Base-by-base conservation (phyloP, 768 basidiomycete genomes). In the Mrakia gelida region DNA sequence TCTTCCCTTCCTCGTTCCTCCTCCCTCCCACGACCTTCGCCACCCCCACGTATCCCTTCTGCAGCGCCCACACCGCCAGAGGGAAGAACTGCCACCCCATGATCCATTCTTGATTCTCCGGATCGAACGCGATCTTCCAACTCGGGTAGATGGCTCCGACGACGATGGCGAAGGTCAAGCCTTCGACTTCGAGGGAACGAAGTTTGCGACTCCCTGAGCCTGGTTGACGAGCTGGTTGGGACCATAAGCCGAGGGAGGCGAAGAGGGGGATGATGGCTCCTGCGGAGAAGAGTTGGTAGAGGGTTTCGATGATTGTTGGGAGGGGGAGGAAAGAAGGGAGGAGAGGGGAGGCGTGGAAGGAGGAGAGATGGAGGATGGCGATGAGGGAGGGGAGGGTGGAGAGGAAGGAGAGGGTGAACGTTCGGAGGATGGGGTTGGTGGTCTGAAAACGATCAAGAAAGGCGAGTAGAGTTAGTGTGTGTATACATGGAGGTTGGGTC, bases 81-180 rank as follows among this genome's bases (percentile, higher is more conserved):
- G 61, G 61, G 61, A 62, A 62, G n/a, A 62, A 62, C 61, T 62
- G 61, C 61, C 61, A 62, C n/a, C n/a, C 61, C 61, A 62, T 62
- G 21, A 23, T 62, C 61, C 61, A 62, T 16, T 62, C 26, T n/a
- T 62, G 61, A 18, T 62, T 62, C 10, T 45, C 45, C 5, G 45
- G 11, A 45, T 52, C 49, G 61, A 32, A 28, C 2, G 32, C 61
- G n/a, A 62, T n/a, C 61, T 62, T 62, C 10, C 15, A 62, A 23
- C n/a, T 28, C 9, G 61, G 61, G 10, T 62, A 62, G 30, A 15
- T 23, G 0, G 61, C 61, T 30, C 61, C 61, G n/a, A 62, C n/a
- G n/a, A 32, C 1, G 7, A 62, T 3, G 1, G 2, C 61, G 21
- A 32, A n/a, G n/a, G 5, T 52, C 49, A 62, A 32, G 1, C 61